Evolutionary conservation across 106 monocot genomes (phyloP), one percentile per base, ranked within the genome.

Genomic region (Platanthera zijinensis): DNA sequence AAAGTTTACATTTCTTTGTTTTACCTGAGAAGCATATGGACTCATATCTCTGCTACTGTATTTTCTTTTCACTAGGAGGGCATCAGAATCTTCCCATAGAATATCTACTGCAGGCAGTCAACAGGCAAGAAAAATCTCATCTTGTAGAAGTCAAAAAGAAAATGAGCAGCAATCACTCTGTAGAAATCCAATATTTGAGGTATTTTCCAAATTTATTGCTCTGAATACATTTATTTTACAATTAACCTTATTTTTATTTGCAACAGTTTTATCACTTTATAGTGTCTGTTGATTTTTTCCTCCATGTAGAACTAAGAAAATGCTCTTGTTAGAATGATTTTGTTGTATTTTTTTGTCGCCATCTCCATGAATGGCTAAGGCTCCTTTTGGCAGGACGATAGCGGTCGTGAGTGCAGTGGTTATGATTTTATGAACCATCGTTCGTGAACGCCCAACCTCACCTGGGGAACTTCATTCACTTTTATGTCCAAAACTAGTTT

Each of bases 101-200:
- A 75, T 75, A 61, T 86, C 45, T 79, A 32, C 79, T 50, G 51
- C 70, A 28, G 54, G 47, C 6, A 13, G 73, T 49, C 52, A 85
- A 2, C 71, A 76, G 11, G 59, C 76, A 46, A 28, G 30, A 30
- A 90, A 81, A 74, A 72, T 80, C 46, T 64, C 90, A 11, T 76
- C 76, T 25, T 83, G 82, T 28, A 83, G 79, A 49, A 90, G 92
- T 72, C 85, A 85, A 19, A 92, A 84, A 75, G 83, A 85, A 13
- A 54, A 69, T 8, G 81, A 85, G 7, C 84, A 82, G 10, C 82
- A 77, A 12, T 93, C 93, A 50, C 86, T 87, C 66, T 8, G 32
- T 6, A 82, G 82, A 77, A 88, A 90, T 69, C 78, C 90, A 15
- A 83, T 72, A 3, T 75, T 80, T 68, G 90, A 93, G 82, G 93